Evolutionary conservation across 192 early-diverging fungal species (phyloP).

Genomic region (Linnemannia schmuckeri): DNA sequence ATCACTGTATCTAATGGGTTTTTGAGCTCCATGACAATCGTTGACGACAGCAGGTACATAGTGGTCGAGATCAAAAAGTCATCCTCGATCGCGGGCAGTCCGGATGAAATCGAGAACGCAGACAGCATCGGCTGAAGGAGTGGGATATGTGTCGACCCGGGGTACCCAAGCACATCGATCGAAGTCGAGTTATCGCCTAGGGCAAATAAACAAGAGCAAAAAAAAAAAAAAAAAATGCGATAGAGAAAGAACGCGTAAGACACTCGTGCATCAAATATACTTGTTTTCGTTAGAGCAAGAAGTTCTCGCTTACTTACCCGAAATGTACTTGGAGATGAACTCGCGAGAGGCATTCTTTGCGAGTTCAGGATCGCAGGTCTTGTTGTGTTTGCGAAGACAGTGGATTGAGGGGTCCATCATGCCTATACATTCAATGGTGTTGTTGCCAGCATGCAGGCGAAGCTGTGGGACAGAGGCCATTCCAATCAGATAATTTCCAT

Average conservation of each 20-base stretch:
- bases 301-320: slow-evolving; percentile 29
- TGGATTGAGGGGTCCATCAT: slow-evolving; percentile 46
- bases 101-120: slow-evolving; percentile 29
- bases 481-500: slow-evolving; percentile 26
- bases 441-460: slow-evolving; percentile 26
- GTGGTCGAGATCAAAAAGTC: slow-evolving; percentile 48
- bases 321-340: slow-evolving; percentile 52
- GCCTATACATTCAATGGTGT: slow-evolving; percentile 44
- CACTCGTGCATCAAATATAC: background rate
- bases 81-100: slow-evolving; percentile 31
- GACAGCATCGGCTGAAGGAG: slow-evolving; percentile 44
- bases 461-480: slow-evolving; percentile 36
- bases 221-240: background rate
- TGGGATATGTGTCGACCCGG: slow-evolving; percentile 32
- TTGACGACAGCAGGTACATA: slow-evolving; percentile 38
- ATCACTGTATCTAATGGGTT: slow-evolving; percentile 47
- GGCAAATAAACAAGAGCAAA: background rate
- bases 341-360: slow-evolving; percentile 39
- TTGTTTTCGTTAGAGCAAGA: background rate
- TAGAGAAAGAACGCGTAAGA: background rate
- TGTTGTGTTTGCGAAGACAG: slow-evolving; percentile 26
- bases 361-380: slow-evolving; percentile 20
- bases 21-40: slow-evolving; percentile 32
- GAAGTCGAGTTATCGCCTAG: slow-evolving; percentile 48
- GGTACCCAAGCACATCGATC: slow-evolving; percentile 33